Conservation (phyloP, 106 monocot species). For the Platanthera zijinensis region DNA sequence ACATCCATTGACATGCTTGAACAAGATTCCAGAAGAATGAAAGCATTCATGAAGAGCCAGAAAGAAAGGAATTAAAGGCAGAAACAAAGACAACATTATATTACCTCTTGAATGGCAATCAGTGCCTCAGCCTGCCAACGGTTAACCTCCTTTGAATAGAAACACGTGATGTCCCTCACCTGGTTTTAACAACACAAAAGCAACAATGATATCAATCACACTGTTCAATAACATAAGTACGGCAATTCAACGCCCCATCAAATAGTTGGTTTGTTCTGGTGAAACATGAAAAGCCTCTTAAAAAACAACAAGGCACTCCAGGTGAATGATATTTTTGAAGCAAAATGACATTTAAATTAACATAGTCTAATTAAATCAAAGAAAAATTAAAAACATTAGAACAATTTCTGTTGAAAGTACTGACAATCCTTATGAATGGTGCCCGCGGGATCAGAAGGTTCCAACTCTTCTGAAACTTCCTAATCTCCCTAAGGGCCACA, state of each 20-base stretch:
- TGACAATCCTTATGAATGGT: not conserved
- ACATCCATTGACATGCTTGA: too few species aligned
- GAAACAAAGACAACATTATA: too few species aligned
- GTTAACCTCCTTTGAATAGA: constrained; percentile 4
- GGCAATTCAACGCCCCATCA: too few species aligned
- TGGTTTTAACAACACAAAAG: not conserved
- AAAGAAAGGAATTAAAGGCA: not conserved
- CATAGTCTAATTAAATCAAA: too few species aligned
- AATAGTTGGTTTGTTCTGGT: too few species aligned
- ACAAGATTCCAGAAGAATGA: too few species aligned
- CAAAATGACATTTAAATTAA: too few species aligned
- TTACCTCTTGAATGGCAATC: constrained; percentile 13
- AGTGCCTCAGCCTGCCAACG: constrained; percentile 14
- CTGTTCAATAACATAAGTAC: not conserved
- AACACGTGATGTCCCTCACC: constrained; percentile 8
- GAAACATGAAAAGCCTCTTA: too few species aligned
- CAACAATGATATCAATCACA: too few species aligned
- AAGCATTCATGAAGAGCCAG: not conserved
- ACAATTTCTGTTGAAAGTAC: not conserved
- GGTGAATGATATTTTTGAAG: too few species aligned
- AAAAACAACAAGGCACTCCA: too few species aligned
- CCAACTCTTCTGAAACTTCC: not conserved
- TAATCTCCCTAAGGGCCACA: constrained; percentile 1
- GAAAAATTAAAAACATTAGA: too few species aligned
- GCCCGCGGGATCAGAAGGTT: not conserved